Evolutionary conservation across 2,329 filamentous ascomycete genomes (phyloP), one percentile per base, ranked within the genome.

Genomic region (Cucurbitaria berberidis): DNA sequence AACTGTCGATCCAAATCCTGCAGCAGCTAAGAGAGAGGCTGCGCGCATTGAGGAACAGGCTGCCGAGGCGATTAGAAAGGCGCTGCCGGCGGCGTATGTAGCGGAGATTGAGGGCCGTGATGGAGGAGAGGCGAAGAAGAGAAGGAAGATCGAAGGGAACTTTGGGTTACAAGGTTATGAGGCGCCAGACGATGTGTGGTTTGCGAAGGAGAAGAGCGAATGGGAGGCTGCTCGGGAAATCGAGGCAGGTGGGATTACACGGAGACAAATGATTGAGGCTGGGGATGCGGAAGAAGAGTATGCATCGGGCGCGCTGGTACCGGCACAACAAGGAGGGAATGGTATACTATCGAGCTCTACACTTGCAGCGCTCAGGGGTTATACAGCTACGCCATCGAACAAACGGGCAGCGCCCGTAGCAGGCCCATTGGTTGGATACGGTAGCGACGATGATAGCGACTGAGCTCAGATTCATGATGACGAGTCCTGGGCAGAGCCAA

Each of bases 81-180:
- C 95, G 0, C 79, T 99, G 4, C 95, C 95, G 0, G 91, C 89
- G 0, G 91, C 92, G 24, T 98, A 95, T 61, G 88, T 99, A 0
- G 91, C 92, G 0, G 92, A 99, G 79, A 88, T 99, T 42, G 95
- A 99, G 74, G 95, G 95, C 15, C 86, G 90, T 45, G 91, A 96
- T 62, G 90, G 90, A 0, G 90, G 90, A 0, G 91, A 93, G 65
- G 89, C 92, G 35, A 84, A 87, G 70, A 98, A 97, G 79, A 83
- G 93, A 67, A 86, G 93, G 75, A 96, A 91, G 77, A 86, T 96
- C 22, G 91, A 97, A 74, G 92, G 72, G 5, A 88, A 85, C 19
- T 98, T 96, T 70, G 93, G 93, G 0, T 76, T 99, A 40, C 84
- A 93, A 48, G 93, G 93, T 1, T 98, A 97, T 73, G 91, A 98